Evolutionary conservation across 73 alveolate genomes (phyloP), one percentile per base, ranked within the genome.

Genomic region (Paramecium sonneborni): DNA sequence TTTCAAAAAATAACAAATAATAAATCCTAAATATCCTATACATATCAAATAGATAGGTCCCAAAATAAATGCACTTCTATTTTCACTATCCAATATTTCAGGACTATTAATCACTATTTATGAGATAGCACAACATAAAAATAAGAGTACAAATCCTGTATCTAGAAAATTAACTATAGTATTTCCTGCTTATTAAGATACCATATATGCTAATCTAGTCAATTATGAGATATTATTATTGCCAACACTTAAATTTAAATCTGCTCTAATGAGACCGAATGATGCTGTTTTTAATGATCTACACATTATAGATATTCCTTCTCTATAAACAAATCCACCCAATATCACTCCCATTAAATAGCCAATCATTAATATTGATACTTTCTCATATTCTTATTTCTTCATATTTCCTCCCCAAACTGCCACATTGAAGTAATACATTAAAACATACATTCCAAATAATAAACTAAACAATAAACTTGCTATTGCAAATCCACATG

Each of bases 391-490:
- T 35, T 38, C 86, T 34, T 35, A 12, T 11, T 72, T 34, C 26
- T 72, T 72, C 86, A 72, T 43, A 2, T 79, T 43, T 20, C 90
- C 90, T 43, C 90, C 90, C 90, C 90, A 79, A 3, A 43, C 44
- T 3, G 69, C 90, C 15, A 20, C 74, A 20, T 79, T 39, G 30
- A 79, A 79, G 15, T 79, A 79, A 34, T 43, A 79, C 46, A 46
- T 79, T 39, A 79, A 20, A 15, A 79, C 76, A 43, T 79, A 79
- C 48, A 79, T 14, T 1, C 69, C 74, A 41, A 46, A 79, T 21
- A 46, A 23, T 26, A 79, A 24, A 24, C 62, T 30, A 23, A 79
- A 24, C 30, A 79, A 79, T 44, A 79, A 9, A 34, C 90, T 44
- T 7, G 26, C 30, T 2, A 79, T 32, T 23, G 90, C 90, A 79